Evolutionary conservation across 768 basidiomycete species (phyloP).

Genomic region (Suillus subalutaceus): DNA sequence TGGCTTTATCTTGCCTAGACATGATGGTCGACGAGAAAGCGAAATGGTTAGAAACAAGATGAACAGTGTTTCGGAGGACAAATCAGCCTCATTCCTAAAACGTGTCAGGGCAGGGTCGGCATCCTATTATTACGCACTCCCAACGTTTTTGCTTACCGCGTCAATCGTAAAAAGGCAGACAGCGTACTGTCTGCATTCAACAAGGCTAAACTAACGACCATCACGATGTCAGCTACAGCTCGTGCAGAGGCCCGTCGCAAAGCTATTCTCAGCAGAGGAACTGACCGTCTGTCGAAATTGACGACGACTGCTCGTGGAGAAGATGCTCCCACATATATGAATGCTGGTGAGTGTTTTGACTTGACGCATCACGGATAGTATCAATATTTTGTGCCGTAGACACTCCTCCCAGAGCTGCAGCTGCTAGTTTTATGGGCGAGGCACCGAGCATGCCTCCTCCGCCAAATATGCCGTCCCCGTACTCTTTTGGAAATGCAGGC

Average conservation of each 20-base stretch:
- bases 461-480: conserved; percentile 25
- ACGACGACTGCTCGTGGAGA: conserved; percentile 76
- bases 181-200: background rate
- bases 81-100: conserved; percentile 8
- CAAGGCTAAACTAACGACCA: conserved; percentile 12
- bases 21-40: conserved; percentile 29
- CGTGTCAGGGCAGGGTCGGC: conserved; percentile 8
- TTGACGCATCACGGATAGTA: background rate
- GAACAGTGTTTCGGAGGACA: conserved; percentile 11
- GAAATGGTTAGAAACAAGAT: conserved; percentile 9
- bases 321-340: conserved; percentile 58
- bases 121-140: conserved; percentile 9
- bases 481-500: conserved; percentile 25
- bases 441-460: conserved; percentile 35
- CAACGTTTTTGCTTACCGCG: conserved; percentile 6
- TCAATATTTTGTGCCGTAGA: conserved; percentile 11
- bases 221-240: conserved; percentile 53
- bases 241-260: conserved; percentile 78
- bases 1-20: conserved; percentile 77
- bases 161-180: conserved; percentile 10
- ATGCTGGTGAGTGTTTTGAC: conserved; percentile 43
- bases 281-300: conserved; percentile 77
- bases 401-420: conserved; percentile 17
- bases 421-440: conserved; percentile 40
- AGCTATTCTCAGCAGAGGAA: conserved; percentile 73